Conservation (phyloP, 768 basidiomycete species). For the Pleurotus djamor region DNA sequence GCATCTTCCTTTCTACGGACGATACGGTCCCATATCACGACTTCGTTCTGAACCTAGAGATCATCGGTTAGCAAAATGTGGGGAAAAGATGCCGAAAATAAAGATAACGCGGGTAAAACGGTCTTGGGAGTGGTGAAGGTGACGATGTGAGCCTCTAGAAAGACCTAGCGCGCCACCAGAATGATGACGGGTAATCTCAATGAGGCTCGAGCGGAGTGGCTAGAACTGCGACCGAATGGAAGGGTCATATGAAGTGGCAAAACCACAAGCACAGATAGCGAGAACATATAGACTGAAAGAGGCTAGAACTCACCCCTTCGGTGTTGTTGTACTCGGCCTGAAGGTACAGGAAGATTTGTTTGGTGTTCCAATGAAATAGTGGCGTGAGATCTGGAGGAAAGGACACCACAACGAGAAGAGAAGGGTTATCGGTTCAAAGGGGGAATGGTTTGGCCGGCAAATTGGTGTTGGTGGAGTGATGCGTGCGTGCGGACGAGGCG, state of each 20-base stretch:
- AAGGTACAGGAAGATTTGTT: slow-evolving; percentile 87
- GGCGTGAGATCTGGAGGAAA: slow-evolving; percentile 64
- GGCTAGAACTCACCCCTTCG: slow-evolving; percentile 57
- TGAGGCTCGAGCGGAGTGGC: neutral
- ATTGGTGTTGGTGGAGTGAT: neutral
- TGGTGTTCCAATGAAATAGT: slow-evolving; percentile 96
- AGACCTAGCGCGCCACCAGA: slow-evolving; percentile 5
- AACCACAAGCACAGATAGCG: neutral
- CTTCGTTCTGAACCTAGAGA: slow-evolving; percentile 62
- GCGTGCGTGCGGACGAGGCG: slow-evolving; percentile 6
- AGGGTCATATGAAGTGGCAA: slow-evolving; percentile 1
- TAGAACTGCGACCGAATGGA: neutral
- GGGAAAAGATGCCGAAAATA: slow-evolving; percentile 6
- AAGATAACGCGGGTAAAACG: slow-evolving; percentile 4
- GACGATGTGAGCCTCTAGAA: neutral
- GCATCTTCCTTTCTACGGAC: slow-evolving; percentile 80
- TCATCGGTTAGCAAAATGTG: neutral
- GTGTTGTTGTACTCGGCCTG: slow-evolving; percentile 68
- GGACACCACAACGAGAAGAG: neutral
- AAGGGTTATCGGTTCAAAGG: slow-evolving; percentile 1
- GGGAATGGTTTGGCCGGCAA: neutral
- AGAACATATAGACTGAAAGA: neutral
- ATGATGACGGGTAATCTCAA: neutral
- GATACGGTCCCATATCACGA: slow-evolving; percentile 93
- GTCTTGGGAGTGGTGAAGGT: neutral